Evolutionary conservation across 768 basidiomycete genomes (phyloP).

Genomic region (Fistulinella prunicolor): DNA sequence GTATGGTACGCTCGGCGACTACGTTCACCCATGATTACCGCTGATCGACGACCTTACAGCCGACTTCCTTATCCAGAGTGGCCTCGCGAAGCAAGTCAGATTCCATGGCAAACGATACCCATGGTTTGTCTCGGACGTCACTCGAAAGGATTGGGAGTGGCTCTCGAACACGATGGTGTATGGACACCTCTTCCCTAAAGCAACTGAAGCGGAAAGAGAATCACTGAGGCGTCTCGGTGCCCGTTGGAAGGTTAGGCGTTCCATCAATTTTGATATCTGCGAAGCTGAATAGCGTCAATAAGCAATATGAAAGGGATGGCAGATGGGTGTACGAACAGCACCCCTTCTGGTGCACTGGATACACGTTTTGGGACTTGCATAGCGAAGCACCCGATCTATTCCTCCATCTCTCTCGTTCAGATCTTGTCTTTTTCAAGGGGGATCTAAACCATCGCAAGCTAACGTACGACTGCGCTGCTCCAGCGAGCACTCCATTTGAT

Average conservation of each 20-base stretch:
- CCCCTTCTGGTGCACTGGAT: slow-evolving; percentile 95
- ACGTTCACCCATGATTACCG: neutral
- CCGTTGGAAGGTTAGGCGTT: slow-evolving; percentile 76
- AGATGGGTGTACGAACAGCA: slow-evolving; percentile 95
- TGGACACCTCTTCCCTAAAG: slow-evolving; percentile 88
- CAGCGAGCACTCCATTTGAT: slow-evolving; percentile 84
- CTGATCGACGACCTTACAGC: slow-evolving; percentile 44
- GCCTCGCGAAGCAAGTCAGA: slow-evolving; percentile 76
- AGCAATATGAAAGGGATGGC: slow-evolving; percentile 91
- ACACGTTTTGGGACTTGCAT: slow-evolving; percentile 88
- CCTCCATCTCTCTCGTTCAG: slow-evolving; percentile 84
- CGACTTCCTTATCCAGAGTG: slow-evolving; percentile 91
- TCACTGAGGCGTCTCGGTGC: slow-evolving; percentile 74
- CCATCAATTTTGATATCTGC: neutral
- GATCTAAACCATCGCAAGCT: slow-evolving; percentile 91
- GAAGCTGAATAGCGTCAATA: slow-evolving; percentile 4
- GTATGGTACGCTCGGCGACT: slow-evolving; percentile 53
- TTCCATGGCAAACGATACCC: slow-evolving; percentile 97
- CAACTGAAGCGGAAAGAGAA: slow-evolving; percentile 74
- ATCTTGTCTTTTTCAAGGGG: slow-evolving; percentile 94
- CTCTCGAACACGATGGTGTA: slow-evolving; percentile 83
- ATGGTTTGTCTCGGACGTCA: slow-evolving; percentile 95
- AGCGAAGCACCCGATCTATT: slow-evolving; percentile 87
- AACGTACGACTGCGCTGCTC: slow-evolving; percentile 84
- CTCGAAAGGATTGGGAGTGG: slow-evolving; percentile 94